Conservation (phyloP, 768 basidiomycete species). For the Lepiota venenata region DNA sequence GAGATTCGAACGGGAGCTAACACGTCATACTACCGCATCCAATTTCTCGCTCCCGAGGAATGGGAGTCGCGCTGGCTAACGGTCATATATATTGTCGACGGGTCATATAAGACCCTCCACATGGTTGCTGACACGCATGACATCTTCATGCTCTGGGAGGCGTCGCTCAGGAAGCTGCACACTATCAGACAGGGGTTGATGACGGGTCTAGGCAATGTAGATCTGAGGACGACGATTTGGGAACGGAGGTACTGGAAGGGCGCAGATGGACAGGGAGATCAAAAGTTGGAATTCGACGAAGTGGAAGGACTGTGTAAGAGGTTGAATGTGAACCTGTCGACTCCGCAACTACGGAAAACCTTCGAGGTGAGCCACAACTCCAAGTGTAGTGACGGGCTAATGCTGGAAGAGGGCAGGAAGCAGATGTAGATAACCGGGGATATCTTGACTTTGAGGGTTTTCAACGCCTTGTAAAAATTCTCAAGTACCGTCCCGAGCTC, state of each 20-base stretch:
- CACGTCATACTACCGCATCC: constrained; percentile 66
- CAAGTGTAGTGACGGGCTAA: background rate
- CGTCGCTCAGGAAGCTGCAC: constrained; percentile 60
- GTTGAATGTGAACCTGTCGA: constrained; percentile 60
- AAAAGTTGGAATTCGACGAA: constrained; percentile 66
- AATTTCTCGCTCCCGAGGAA: constrained; percentile 60
- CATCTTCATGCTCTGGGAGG: constrained; percentile 47
- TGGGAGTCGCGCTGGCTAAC: constrained; percentile 80
- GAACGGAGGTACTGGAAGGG: constrained; percentile 81
- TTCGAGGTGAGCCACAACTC: constrained; percentile 47
- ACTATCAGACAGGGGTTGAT: constrained; percentile 67
- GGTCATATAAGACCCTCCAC: constrained; percentile 82
- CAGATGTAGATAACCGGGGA: constrained; percentile 51
- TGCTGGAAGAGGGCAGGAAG: constrained; percentile 40
- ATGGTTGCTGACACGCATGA: constrained; percentile 65
- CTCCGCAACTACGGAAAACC: constrained; percentile 47
- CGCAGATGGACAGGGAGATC: constrained; percentile 59
- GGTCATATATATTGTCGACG: constrained; percentile 76
- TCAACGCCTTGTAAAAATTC: constrained; percentile 73
- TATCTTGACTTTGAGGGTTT: constrained; percentile 79
- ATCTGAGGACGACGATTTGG: constrained; percentile 69
- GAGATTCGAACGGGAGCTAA: constrained; percentile 78
- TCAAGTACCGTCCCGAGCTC: constrained; percentile 85
- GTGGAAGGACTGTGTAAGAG: constrained; percentile 68
- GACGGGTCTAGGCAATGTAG: constrained; percentile 60